phyloP scores from a whole-genome alignment of 805 yeast genomes.

The Candida sanyiensis region DNA sequence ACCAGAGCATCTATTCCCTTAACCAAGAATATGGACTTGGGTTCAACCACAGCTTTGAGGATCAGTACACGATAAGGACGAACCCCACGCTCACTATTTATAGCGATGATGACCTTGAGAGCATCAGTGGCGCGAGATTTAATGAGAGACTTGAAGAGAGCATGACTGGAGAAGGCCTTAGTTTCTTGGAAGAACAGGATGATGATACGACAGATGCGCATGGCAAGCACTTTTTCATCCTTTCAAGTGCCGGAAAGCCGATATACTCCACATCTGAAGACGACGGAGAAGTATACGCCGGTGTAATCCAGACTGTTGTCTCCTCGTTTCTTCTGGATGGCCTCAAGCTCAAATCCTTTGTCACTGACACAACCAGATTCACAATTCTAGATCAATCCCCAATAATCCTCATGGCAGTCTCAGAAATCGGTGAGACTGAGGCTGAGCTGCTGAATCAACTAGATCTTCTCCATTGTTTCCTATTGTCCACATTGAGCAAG shows the following conservation, averaged over 20 bases:
- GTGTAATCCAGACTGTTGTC: slow-evolving; percentile 73
- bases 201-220: slow-evolving; percentile 8
- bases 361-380: slow-evolving; percentile 43
- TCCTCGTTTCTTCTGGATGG: slow-evolving; percentile 52
- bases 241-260: slow-evolving; percentile 86
- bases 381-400: slow-evolving; percentile 62
- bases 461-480: slow-evolving; percentile 65
- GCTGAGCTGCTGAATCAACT: slow-evolving; percentile 55
- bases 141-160: slow-evolving; percentile 22
- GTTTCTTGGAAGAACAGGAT: slow-evolving; percentile 14
- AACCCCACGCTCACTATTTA: slow-evolving; percentile 28
- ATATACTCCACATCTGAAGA: slow-evolving; percentile 52
- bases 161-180: slow-evolving; percentile 18
- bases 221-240: slow-evolving; percentile 68
- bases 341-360: slow-evolving; percentile 41
- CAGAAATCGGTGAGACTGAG: slow-evolving; percentile 49
- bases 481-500: slow-evolving; percentile 78
- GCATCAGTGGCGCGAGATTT: slow-evolving; percentile 8
- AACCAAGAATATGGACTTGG: slow-evolving; percentile 4
- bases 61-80: slow-evolving; percentile 20
- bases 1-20: slow-evolving; percentile 1
- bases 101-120: slow-evolving; percentile 19
- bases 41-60: slow-evolving; percentile 5
- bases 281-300: slow-evolving; percentile 62
- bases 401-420: slow-evolving; percentile 64